These are phyloP conservation scores for Vararia minispora DNA, from an alignment of 768 basidiomycete genomes.

Conservation along the genomic window DNA sequence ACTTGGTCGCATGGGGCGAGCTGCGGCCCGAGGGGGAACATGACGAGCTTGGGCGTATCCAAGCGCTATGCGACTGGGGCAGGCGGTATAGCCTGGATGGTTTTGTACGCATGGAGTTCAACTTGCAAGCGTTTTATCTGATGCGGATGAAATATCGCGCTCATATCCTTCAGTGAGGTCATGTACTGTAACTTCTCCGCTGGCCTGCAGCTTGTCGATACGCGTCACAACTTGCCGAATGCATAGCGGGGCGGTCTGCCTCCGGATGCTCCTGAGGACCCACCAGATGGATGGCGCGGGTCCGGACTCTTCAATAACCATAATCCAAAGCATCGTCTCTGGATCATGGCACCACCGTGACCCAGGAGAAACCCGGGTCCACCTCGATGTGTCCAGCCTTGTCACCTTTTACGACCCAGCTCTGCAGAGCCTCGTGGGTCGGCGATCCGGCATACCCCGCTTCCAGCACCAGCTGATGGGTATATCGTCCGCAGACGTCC, in stretches of 20 bases:
- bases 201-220: slow-evolving; percentile 6
- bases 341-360: slow-evolving; percentile 22
- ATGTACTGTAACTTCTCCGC: slow-evolving; percentile 9
- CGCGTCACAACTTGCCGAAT: too few species aligned
- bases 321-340: slow-evolving; percentile 18
- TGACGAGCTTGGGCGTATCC: slow-evolving; percentile 19
- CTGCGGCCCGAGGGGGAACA: too few species aligned
- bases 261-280: too few species aligned
- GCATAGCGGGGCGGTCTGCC: too few species aligned
- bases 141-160: too few species aligned
- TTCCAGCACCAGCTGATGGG: slow-evolving; percentile 21
- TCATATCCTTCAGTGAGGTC: slow-evolving; percentile 6
- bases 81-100: slow-evolving; percentile 22
- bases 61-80: slow-evolving; percentile 24
- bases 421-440: slow-evolving; percentile 19
- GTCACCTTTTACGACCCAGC: slow-evolving; percentile 27
- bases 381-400: slow-evolving; percentile 22
- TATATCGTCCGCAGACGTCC: slow-evolving; percentile 18
- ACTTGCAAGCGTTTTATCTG: slow-evolving; percentile 9
- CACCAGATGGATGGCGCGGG: slow-evolving; percentile 11
- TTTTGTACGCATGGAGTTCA: slow-evolving; percentile 17
- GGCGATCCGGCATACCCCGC: slow-evolving; percentile 18
- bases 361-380: slow-evolving; percentile 26
- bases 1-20: neutral
- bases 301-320: neutral